Evolutionary conservation across 306 rosid species (phyloP).

Genomic region (Rosa multiflora): DNA sequence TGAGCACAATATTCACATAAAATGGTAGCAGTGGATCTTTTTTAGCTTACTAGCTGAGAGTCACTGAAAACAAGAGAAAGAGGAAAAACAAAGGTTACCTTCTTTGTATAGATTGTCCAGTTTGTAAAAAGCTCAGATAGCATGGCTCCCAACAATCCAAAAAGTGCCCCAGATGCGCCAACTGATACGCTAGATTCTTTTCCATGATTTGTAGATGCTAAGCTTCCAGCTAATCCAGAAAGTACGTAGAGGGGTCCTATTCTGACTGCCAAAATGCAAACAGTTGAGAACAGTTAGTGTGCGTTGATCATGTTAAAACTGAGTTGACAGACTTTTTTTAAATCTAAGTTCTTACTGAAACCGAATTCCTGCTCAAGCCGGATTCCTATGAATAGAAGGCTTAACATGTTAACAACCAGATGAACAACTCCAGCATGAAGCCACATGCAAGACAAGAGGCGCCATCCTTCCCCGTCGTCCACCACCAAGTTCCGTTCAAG

Average conservation of each 20-base stretch:
- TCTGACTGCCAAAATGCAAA: slow-evolving; percentile 58
- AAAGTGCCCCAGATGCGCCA: slow-evolving; percentile 95
- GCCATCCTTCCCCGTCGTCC: slow-evolving; percentile 59
- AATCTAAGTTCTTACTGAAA: slow-evolving; percentile 50
- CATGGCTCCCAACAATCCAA: slow-evolving; percentile 88
- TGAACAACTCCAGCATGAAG: slow-evolving; percentile 94
- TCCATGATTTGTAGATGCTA: slow-evolving; percentile 46
- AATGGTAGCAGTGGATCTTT: not conserved
- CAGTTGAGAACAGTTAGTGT: not conserved
- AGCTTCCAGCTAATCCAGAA: slow-evolving; percentile 82
- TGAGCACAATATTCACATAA: not conserved
- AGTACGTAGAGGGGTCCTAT: slow-evolving; percentile 62
- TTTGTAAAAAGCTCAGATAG: slow-evolving; percentile 95
- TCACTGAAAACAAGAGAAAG: not conserved
- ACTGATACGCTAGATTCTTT: slow-evolving; percentile 43
- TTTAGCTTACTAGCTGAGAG: not conserved
- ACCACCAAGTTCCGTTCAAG: slow-evolving; percentile 49
- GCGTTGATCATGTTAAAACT: not conserved
- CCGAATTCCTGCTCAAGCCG: slow-evolving; percentile 90
- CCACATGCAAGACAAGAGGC: slow-evolving; percentile 79
- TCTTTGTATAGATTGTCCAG: slow-evolving; percentile 76
- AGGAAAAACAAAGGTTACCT: slow-evolving; percentile 38
- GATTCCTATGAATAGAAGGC: slow-evolving; percentile 76
- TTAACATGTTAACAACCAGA: slow-evolving; percentile 68
- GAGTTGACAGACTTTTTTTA: not conserved